These are phyloP conservation scores for Pseudopyrenochaeta lycopersici DNA, from an alignment of 2,329 filamentous ascomycete genomes.

Conservation along the genomic window DNA sequence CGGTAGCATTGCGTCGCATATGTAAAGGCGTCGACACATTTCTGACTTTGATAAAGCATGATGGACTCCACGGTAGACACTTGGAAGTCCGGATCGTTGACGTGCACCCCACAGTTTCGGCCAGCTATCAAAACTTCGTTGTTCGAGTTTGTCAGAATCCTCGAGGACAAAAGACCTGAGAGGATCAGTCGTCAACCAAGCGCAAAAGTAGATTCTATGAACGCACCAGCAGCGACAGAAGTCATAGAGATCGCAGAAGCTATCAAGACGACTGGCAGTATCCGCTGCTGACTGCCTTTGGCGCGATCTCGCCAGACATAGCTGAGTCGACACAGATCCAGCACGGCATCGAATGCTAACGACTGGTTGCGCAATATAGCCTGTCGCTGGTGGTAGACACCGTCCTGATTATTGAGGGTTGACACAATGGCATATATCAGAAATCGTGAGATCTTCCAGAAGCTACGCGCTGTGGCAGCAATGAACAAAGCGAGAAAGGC, in stretches of 20 bases:
- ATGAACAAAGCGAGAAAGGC: constrained; percentile 35
- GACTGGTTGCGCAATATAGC: constrained; percentile 44
- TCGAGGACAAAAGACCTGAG: constrained; percentile 44
- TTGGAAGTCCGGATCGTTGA: too few species aligned
- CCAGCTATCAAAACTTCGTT: constrained; percentile 43
- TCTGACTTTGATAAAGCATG: too few species aligned
- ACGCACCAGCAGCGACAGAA: too few species aligned
- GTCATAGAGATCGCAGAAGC: too few species aligned
- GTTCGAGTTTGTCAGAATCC: constrained; percentile 38
- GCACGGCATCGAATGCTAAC: constrained; percentile 13
- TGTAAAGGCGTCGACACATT: too few species aligned
- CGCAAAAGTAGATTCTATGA: too few species aligned
- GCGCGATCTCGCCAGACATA: constrained; percentile 25
- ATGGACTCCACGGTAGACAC: too few species aligned
- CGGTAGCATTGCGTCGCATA: constrained; percentile 22
- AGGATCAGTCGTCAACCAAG: too few species aligned
- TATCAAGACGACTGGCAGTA: too few species aligned
- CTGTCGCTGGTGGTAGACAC: constrained; percentile 44
- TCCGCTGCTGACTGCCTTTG: constrained; percentile 23
- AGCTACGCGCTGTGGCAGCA: constrained; percentile 11
- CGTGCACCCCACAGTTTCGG: constrained; percentile 32
- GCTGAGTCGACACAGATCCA: constrained; percentile 3
- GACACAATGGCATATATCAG: constrained; percentile 19
- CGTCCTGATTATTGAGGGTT: constrained; percentile 23
- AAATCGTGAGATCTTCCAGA: constrained; percentile 25